Percentiles rank a stretch among this genome's conserved stretches.
Conservation (phyloP, 139 green algal genomes). For the Eudorina sp. region DNA sequence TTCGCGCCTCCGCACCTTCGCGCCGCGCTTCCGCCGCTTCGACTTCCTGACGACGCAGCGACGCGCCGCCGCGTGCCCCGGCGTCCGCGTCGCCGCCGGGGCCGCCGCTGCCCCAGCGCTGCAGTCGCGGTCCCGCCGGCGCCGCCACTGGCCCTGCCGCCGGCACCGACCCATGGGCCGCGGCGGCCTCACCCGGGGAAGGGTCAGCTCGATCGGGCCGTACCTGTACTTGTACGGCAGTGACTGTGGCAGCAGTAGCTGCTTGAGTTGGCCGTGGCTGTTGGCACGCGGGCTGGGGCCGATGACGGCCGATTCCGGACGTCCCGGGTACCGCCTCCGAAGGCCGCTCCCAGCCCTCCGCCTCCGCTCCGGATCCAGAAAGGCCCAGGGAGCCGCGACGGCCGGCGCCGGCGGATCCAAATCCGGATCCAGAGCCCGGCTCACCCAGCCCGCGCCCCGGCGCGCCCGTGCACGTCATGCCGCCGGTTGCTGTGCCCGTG, state of each 20-base stretch:
- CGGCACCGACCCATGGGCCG: too few species aligned
- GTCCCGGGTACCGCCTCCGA: background rate
- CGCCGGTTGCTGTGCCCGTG: background rate
- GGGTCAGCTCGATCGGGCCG: background rate
- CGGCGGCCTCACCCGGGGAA: background rate
- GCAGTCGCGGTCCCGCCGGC: too few species aligned
- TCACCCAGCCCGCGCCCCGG: background rate
- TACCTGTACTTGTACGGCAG: too few species aligned
- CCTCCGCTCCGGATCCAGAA: background rate
- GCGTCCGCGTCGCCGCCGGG: background rate
- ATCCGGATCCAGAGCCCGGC: slow-evolving; percentile 13
- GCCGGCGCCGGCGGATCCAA: slow-evolving; percentile 9
- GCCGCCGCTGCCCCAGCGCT: too few species aligned
- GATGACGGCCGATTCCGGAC: background rate
- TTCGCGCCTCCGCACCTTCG: too few species aligned
- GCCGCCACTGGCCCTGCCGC: too few species aligned
- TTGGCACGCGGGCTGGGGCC: too few species aligned
- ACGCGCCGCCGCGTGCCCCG: background rate
- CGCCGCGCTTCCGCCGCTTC: too few species aligned
- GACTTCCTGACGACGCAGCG: too few species aligned
- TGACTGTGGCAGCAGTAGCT: too few species aligned
- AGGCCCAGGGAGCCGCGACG: background rate
- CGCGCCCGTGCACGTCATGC: background rate
- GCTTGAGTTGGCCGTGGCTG: too few species aligned
- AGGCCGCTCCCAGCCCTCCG: background rate